Evolutionary conservation across 495 filamentous ascomycete species (phyloP), one percentile per base, ranked within the genome.

Genomic region (Penicillium longicatenatum): DNA sequence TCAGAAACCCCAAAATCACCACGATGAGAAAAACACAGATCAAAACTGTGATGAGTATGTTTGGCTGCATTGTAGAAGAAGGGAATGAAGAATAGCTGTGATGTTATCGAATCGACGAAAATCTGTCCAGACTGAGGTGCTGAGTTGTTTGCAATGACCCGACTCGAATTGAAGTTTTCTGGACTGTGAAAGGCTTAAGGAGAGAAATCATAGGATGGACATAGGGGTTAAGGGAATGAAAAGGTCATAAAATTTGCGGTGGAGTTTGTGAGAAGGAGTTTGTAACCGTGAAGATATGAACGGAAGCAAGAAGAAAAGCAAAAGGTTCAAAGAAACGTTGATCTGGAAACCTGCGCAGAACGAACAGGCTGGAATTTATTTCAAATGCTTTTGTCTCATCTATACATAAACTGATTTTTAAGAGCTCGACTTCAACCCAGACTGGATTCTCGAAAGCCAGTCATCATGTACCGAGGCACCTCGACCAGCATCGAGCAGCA

Each of bases 401-500:
- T 39, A 39, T 39, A 17, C 16, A 4, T 0, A 39, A 39, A 17
- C 12, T 19, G 8, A 24, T 17, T 8, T 43, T 50, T 5, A 24
- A 51, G 3, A 19, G 1, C 16, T 14, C 30, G 10, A 30, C 17
- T 64, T 50, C 49, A 76, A 54, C 9, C 65, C 71, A 44, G 41
- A 39, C 52, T 60, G 48, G 33, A 78, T 73, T 49, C 70, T 67
- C 3, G 12, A 49, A 46, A 78, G 49, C 70, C 72, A 76, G 8
- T 74, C 63, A 46, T 67, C 62, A 66, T 77, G 74, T 21, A 78
- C 30, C 49, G 61, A 67, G 1, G 63, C 68, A 10, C 33, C 22
- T 43, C 60, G 49, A n/a, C 74, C 75, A 39, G 21, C 51, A 14
- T 51, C 44, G 7, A 67, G 53, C 11, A 79, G 21, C 11, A 16